Evolutionary conservation across 345 rosid species (phyloP).

Genomic region (Moringa oleifera): DNA sequence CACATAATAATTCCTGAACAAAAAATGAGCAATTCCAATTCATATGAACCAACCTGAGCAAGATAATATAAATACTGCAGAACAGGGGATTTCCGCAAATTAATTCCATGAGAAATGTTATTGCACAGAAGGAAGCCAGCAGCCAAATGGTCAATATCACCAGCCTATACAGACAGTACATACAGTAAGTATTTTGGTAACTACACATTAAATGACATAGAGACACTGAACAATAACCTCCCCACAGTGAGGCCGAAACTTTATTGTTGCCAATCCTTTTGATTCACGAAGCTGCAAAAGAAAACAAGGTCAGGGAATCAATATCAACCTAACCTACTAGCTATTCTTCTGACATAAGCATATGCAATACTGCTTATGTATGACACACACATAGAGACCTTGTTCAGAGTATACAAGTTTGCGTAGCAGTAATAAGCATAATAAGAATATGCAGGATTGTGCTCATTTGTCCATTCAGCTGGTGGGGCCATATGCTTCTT

Average conservation of each 20-base stretch:
- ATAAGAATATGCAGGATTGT: slow-evolving; percentile 55
- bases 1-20: neutral
- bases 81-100: slow-evolving; percentile 48
- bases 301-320: neutral
- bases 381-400: slow-evolving; percentile 24
- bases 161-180: slow-evolving; percentile 34
- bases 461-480: slow-evolving; percentile 50
- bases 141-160: slow-evolving; percentile 52
- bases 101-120: slow-evolving; percentile 53
- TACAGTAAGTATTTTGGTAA: slow-evolving; percentile 14
- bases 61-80: slow-evolving; percentile 53
- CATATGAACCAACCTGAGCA: slow-evolving; percentile 38
- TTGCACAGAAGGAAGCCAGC: slow-evolving; percentile 45
- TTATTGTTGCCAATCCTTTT: slow-evolving; percentile 50
- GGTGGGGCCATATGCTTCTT: slow-evolving; percentile 58
- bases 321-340: neutral
- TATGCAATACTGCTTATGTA: neutral
- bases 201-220: neutral
- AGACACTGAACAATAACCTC: slow-evolving; percentile 31
- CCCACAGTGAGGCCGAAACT: slow-evolving; percentile 54
- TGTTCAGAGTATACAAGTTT: slow-evolving; percentile 43
- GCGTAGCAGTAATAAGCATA: slow-evolving; percentile 57
- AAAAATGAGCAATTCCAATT: slow-evolving; percentile 1
- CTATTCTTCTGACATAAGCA: neutral
- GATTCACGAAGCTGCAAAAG: slow-evolving; percentile 51